These are phyloP conservation scores for Candida taoyuanica DNA, from an alignment of 805 yeast species.

Conservation along the genomic window DNA sequence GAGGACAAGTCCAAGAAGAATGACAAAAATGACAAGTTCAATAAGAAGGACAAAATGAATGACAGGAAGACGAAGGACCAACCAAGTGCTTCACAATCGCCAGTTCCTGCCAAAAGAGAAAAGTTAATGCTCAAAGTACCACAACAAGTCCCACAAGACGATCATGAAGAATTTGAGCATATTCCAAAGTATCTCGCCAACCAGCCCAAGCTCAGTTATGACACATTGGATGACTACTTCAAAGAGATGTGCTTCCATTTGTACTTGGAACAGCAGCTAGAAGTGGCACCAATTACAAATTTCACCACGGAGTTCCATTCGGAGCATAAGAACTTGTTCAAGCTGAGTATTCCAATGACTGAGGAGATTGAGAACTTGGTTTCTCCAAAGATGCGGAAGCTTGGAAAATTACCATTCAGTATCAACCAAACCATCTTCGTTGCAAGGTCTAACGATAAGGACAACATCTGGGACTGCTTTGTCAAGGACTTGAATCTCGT, in stretches of 20 bases:
- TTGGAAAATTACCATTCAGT: conserved; percentile 56
- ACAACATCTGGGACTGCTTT: conserved; percentile 56
- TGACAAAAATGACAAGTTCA: neutral
- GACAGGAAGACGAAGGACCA: conserved; percentile 2
- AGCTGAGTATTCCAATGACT: conserved; percentile 38
- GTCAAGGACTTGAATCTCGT: conserved; percentile 40
- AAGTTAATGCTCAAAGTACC: conserved; percentile 15
- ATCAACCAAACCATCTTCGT: conserved; percentile 56
- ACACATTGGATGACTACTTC: conserved; percentile 47
- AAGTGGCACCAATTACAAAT: conserved; percentile 41
- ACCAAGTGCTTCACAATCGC: conserved; percentile 1
- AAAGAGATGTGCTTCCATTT: conserved; percentile 56
- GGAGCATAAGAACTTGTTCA: conserved; percentile 36
- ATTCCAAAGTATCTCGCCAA: conserved; percentile 24
- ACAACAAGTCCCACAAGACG: conserved; percentile 11
- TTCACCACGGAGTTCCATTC: conserved; percentile 52
- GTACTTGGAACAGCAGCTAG: conserved; percentile 56
- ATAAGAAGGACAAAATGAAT: conserved; percentile 1
- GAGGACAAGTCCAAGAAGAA: neutral
- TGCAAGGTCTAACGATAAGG: conserved; percentile 39
- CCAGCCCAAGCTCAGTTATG: conserved; percentile 43
- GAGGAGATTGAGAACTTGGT: conserved; percentile 47
- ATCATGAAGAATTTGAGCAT: conserved; percentile 25
- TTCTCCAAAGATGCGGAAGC: conserved; percentile 46
- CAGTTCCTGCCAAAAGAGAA: conserved; percentile 3